These are phyloP conservation scores for Neurospora terricola DNA, from an alignment of 495 filamentous ascomycete genomes.

Conservation along the genomic window DNA sequence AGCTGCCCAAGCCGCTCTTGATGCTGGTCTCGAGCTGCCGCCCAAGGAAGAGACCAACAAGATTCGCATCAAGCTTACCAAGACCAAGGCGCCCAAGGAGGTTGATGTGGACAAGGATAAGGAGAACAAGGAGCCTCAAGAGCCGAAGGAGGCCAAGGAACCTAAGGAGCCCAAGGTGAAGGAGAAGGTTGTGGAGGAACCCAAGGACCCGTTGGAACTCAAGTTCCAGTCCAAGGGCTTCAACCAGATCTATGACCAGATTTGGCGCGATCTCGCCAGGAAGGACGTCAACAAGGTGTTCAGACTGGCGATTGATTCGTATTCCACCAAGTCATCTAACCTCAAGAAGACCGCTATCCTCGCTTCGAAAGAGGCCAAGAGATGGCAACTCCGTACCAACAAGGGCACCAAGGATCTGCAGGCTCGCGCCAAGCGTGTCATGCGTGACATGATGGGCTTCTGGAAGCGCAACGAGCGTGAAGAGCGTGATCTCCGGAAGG, in stretches of 20 bases:
- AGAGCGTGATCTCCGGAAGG: conserved; percentile 86
- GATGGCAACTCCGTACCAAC: conserved; percentile 96
- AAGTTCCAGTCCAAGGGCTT: conserved; percentile 83
- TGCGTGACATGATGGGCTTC: conserved; percentile 99
- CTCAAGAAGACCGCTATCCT: conserved; percentile 95
- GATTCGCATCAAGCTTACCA: conserved; percentile 46
- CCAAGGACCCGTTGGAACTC: conserved; percentile 37
- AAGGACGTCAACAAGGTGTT: conserved; percentile 91
- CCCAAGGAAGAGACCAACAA: conserved; percentile 58
- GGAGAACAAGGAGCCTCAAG: conserved; percentile 36
- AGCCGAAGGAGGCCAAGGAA: conserved; percentile 46
- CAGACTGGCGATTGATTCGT: conserved; percentile 73
- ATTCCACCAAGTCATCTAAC: conserved; percentile 78
- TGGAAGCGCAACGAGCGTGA: conserved; percentile 99
- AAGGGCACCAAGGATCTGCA: conserved; percentile 98
- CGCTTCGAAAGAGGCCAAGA: conserved; percentile 90
- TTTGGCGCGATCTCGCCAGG: conserved; percentile 87
- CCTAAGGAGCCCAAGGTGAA: conserved; percentile 57
- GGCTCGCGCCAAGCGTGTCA: conserved; percentile 90
- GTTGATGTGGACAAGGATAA: conserved; percentile 32
- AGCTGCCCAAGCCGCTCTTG: conserved; percentile 74
- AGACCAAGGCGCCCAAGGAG: conserved; percentile 18
- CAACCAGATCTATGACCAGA: conserved; percentile 96
- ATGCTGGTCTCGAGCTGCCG: conserved; percentile 69
- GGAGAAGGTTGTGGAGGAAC: conserved; percentile 52